Conservation (phyloP, 2,329 filamentous ascomycete species). For the Diaporthe humulicola region DNA sequence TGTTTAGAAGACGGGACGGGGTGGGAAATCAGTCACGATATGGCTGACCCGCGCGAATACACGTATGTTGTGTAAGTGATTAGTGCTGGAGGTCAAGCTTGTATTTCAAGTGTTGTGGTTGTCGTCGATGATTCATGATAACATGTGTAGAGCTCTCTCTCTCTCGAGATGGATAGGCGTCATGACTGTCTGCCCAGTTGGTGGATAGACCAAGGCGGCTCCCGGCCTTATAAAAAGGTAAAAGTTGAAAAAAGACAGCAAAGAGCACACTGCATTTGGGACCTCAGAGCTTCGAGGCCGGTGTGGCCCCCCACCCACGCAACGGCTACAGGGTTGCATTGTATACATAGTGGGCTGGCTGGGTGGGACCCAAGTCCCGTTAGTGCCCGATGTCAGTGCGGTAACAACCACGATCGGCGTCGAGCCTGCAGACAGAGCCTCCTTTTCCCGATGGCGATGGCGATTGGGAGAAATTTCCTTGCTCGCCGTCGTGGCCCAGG, state of each 20-base stretch:
- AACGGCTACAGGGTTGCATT: conserved; percentile 5
- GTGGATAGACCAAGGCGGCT: background rate
- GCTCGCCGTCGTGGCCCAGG: background rate
- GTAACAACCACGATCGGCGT: background rate
- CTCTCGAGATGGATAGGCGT: background rate
- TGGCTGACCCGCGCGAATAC: background rate
- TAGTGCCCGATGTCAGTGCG: conserved; percentile 30
- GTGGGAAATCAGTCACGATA: background rate
- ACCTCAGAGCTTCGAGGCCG: background rate
- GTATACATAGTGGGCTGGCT: background rate
- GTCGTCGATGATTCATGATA: conserved; percentile 18
- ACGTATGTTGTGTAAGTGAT: background rate
- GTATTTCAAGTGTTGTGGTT: background rate
- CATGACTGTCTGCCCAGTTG: background rate
- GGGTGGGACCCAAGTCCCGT: conserved; percentile 18
- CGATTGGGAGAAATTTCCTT: background rate
- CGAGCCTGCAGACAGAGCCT: background rate
- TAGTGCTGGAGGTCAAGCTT: background rate
- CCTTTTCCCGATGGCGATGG: background rate
- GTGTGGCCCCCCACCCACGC: background rate
- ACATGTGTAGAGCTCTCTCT: background rate
- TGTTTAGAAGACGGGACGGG: background rate
- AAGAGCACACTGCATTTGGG: background rate
- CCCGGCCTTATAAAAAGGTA: background rate
- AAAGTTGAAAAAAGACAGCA: too few relatives aligned